A percentile compares a stretch with the other conserved stretches of the same genome.
Conservation (phyloP, 306 rosid genomes). For the Prinsepia uniflora region DNA sequence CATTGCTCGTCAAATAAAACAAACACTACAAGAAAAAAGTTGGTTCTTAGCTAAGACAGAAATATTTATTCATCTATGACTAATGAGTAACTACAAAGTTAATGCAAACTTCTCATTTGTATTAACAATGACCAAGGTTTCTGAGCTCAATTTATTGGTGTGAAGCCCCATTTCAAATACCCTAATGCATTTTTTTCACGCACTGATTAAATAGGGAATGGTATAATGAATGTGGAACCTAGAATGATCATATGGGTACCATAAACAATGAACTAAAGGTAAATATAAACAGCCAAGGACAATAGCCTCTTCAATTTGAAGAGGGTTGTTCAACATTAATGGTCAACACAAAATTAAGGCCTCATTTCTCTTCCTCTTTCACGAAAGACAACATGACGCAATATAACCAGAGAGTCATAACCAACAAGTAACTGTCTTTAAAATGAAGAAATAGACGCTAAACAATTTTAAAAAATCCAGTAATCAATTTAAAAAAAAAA, state of each 20-base stretch:
- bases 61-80: not conserved
- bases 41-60: not conserved
- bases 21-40: not conserved
- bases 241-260: too few relatives aligned
- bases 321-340: not conserved
- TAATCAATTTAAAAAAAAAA: not conserved
- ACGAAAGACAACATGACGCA: too few relatives aligned
- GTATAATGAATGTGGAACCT: not conserved
- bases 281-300: not conserved
- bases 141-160: not conserved
- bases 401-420: not conserved
- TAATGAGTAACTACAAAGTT: not conserved
- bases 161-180: not conserved
- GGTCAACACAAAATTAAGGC: not conserved
- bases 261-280: not conserved
- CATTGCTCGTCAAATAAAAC: not conserved
- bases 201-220: not conserved
- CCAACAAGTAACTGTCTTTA: too few relatives aligned
- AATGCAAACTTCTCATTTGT: not conserved
- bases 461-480: not conserved
- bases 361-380: not conserved
- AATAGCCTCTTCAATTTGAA: not conserved
- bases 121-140: not conserved
- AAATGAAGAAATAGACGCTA: not conserved
- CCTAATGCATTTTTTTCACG: not conserved